These are phyloP conservation scores for Corinectria fuckeliana DNA, from an alignment of 2,329 filamentous ascomycete species.

Conservation along the genomic window DNA sequence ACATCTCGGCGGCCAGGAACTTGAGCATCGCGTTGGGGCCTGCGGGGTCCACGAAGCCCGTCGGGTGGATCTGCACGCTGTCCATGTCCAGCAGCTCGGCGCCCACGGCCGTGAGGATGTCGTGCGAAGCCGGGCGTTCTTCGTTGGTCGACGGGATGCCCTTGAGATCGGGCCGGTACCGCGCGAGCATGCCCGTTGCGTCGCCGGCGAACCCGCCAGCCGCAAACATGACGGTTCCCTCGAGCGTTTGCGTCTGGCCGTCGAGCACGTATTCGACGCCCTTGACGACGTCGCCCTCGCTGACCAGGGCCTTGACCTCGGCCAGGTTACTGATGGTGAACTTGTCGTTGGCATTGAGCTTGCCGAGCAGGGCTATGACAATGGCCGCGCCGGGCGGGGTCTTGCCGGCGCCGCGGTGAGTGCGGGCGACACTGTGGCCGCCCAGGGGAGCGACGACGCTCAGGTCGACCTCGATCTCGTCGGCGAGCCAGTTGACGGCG, in stretches of 20 bases:
- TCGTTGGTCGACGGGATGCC: constrained; percentile 70
- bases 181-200: constrained; percentile 59
- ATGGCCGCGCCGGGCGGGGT: constrained; percentile 66
- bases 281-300: constrained; percentile 45
- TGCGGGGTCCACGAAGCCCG: constrained; percentile 65
- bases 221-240: constrained; percentile 62
- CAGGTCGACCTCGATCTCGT: constrained; percentile 64
- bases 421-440: constrained; percentile 58
- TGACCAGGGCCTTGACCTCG: constrained; percentile 59
- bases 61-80: constrained; percentile 69
- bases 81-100: constrained; percentile 58
- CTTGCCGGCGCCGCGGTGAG: constrained; percentile 59
- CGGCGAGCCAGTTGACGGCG: constrained; percentile 63
- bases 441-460: constrained; percentile 64
- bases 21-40: constrained; percentile 56
- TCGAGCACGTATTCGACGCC: constrained; percentile 59
- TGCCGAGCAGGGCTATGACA: constrained; percentile 58
- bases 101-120: constrained; percentile 47
- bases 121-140: constrained; percentile 59
- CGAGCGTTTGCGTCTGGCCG: constrained; percentile 46
- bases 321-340: constrained; percentile 61
- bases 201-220: constrained; percentile 70
- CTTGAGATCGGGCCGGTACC: constrained; percentile 64
- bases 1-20: constrained; percentile 68
- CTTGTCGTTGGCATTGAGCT: constrained; percentile 53